Percentiles rank a stretch among this genome's conserved stretches.
Conservation (phyloP, 2,329 filamentous ascomycete genomes). For the Rhynchosporium secalis region DNA sequence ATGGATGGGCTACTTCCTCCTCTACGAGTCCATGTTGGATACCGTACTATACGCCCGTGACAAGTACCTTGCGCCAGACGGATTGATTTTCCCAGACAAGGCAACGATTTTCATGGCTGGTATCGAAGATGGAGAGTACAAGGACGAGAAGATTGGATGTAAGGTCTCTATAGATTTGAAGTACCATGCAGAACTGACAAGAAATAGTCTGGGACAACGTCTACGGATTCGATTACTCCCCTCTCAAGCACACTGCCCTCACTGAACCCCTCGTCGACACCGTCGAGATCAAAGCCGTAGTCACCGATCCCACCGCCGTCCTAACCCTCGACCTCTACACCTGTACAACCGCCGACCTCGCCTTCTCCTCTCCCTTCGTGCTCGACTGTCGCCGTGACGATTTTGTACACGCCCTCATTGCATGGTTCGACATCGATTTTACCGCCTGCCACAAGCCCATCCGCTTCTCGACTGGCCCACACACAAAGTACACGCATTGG, state of each 20-base stretch:
- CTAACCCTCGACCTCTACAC: conserved; percentile 93
- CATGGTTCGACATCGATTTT: conserved; percentile 99
- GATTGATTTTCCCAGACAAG: conserved; percentile 98
- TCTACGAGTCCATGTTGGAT: conserved; percentile 99
- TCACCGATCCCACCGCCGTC: conserved; percentile 84
- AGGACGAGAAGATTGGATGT: conserved; percentile 99
- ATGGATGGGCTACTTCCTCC: conserved; percentile 99
- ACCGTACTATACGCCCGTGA: conserved; percentile 96
- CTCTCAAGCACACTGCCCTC: conserved; percentile 89
- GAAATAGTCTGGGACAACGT: conserved; percentile 96
- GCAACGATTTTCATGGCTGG: conserved; percentile 95
- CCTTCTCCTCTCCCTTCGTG: conserved; percentile 77
- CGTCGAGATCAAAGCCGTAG: conserved; percentile 94
- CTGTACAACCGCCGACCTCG: conserved; percentile 77
- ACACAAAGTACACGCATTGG: conserved; percentile 99
- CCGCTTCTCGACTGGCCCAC: conserved; percentile 92
- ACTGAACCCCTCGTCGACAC: conserved; percentile 97
- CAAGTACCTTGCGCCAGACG: conserved; percentile 81
- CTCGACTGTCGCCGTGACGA: conserved; percentile 81
- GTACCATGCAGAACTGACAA: neutral
- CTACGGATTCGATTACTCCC: conserved; percentile 95
- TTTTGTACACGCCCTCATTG: conserved; percentile 93
- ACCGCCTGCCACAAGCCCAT: conserved; percentile 97
- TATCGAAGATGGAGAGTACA: conserved; percentile 99
- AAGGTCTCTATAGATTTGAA: conserved; percentile 42